These are phyloP conservation scores for Pleurotus salmoneostramineus DNA, from an alignment of 768 basidiomycete genomes.

Conservation along the genomic window DNA sequence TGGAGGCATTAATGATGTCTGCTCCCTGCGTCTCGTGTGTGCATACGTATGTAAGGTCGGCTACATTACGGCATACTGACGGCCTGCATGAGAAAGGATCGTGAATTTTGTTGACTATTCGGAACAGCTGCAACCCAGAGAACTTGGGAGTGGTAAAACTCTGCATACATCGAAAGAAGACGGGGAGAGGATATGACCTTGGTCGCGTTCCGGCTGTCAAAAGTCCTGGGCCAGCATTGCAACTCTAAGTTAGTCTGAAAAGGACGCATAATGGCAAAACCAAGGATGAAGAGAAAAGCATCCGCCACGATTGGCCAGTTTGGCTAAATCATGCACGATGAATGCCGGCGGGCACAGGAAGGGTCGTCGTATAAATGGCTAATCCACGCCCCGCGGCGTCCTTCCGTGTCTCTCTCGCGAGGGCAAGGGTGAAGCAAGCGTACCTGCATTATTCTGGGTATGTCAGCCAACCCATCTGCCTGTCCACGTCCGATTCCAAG, in stretches of 20 bases:
- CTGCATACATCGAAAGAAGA: not conserved
- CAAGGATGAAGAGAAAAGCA: not conserved
- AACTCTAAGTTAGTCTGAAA: slow-evolving; percentile 4
- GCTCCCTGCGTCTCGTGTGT: not conserved
- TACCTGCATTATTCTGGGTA: not conserved
- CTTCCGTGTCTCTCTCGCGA: not conserved
- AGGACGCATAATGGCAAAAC: not conserved
- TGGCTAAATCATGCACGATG: slow-evolving; percentile 4
- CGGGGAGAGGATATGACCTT: not conserved
- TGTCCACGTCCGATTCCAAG: not conserved
- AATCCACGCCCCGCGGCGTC: slow-evolving; percentile 5
- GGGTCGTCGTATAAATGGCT: not conserved
- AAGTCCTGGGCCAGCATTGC: not conserved
- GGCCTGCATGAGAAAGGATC: slow-evolving; percentile 1
- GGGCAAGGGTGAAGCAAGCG: not conserved
- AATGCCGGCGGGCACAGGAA: slow-evolving; percentile 4
- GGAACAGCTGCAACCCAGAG: not conserved
- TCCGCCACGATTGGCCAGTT: slow-evolving; percentile 2
- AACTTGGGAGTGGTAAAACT: not conserved
- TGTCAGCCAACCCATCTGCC: not conserved
- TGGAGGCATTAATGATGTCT: slow-evolving; percentile 1
- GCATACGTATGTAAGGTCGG: not conserved
- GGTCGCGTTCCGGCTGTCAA: not conserved
- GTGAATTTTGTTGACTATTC: not conserved
- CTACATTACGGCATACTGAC: not conserved